Evolutionary conservation across 176 grass and related monocot genomes (phyloP).

Genomic region (Tillandsia fasciculata): DNA sequence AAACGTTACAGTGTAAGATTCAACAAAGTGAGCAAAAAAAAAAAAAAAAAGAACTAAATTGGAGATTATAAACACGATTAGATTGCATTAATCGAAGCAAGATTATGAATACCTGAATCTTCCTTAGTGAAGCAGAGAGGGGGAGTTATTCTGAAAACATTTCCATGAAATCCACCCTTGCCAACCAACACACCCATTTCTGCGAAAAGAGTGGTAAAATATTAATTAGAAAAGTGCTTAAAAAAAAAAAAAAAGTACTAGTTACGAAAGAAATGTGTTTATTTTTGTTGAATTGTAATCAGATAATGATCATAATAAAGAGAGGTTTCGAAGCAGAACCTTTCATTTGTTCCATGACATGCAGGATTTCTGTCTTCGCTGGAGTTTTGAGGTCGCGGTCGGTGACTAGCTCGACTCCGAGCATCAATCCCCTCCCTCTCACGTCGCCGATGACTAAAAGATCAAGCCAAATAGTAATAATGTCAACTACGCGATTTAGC

Average conservation of each 20-base stretch:
- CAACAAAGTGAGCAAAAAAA: neutral
- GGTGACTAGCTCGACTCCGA: conserved; percentile 86
- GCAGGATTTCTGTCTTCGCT: conserved; percentile 61
- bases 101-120: conserved; percentile 49
- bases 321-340: conserved; percentile 17
- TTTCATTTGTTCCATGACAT: conserved; percentile 87
- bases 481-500: neutral
- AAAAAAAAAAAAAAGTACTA: too few species aligned
- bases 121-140: conserved; percentile 89
- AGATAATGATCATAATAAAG: neutral
- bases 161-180: conserved; percentile 88
- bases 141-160: conserved; percentile 97
- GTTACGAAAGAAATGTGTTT: too few species aligned
- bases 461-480: neutral
- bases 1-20: conserved; percentile 7
- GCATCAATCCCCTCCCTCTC: conserved; percentile 83
- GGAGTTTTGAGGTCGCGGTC: conserved; percentile 74
- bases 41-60: too few species aligned
- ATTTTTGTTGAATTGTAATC: neutral
- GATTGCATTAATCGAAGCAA: too few species aligned
- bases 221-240: neutral
- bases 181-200: conserved; percentile 92
- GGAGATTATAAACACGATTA: too few species aligned
- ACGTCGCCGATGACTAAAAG: conserved; percentile 81
- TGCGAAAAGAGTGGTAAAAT: conserved; percentile 13